Evolutionary conservation across 768 basidiomycete genomes (phyloP), one percentile per base, ranked within the genome.

Genomic region (Leccinum variicolor): DNA sequence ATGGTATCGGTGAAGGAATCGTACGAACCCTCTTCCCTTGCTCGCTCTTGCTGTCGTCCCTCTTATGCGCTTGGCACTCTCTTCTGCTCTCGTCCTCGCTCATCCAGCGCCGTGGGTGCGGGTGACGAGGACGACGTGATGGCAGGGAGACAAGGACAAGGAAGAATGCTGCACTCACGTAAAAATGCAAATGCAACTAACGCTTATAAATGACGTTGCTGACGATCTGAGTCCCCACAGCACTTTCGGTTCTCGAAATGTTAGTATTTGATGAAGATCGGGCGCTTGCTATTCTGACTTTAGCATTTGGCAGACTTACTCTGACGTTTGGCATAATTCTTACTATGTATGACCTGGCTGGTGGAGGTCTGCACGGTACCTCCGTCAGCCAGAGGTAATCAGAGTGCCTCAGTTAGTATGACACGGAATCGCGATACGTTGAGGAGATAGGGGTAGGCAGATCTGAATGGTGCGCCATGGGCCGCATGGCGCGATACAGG

Each of bases 171-270:
- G 11, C 11, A 4, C 29, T 31, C 11, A 11, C 29, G 0, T 1
- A 1, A 10, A 31, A 31, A 31, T 4, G 11, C 29, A 31, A 31
- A 31, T 13, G 29, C 29, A n/a, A n/a, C 25, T 28, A 0, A 23
- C 34, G 15, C n/a, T 15, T 19, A n/a, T 5, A 9, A 31, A 26
- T 11, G 15, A 15, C 14, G 13, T 29, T 28, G 4, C 53, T 65
- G 48, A 68, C 45, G 31, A 57, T 62, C 13, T 13, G 13, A 33
- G 11, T 31, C 15, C 49, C n/a, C 39, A 6, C 53, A 81, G 79
- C 68, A 17, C 55, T 85, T 47, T 80, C 81, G 1, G 70, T 85
- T 23, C n/a, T 85, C 5, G 75, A 81, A 69, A 79, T 78, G 84
- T 84, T 39, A 64, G 79, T 68, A 17, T 49, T 61, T 29, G 23